These are phyloP conservation scores for Capsicum pubescens DNA, from an alignment of 257 asterid genomes.

Conservation along the genomic window DNA sequence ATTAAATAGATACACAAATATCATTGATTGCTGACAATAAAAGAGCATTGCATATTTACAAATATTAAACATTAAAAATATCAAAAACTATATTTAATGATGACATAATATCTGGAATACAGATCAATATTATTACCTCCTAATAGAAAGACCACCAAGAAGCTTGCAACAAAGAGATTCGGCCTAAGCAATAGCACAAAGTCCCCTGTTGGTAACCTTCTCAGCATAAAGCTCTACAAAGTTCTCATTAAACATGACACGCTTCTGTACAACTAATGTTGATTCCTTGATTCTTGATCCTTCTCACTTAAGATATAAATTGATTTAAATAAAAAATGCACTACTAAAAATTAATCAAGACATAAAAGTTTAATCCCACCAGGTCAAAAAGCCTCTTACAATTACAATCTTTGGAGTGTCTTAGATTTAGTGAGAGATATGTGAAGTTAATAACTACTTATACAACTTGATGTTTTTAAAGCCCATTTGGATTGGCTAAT, in stretches of 20 bases:
- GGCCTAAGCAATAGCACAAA: conserved; percentile 64
- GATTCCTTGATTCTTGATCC: conserved; percentile 71
- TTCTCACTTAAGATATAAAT: conserved; percentile 52
- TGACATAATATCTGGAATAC: background rate
- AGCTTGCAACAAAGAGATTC: conserved; percentile 66
- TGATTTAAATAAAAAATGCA: background rate
- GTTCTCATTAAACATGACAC: conserved; percentile 68
- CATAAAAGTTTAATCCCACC: background rate
- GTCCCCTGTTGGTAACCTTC: conserved; percentile 62
- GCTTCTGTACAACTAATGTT: conserved; percentile 66
- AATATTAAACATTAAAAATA: background rate
- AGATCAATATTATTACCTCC: conserved; percentile 41
- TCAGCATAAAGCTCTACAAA: conserved; percentile 48
- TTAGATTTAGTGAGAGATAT: background rate
- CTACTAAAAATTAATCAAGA: background rate
- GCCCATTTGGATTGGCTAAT: too few species aligned
- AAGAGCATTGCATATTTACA: background rate
- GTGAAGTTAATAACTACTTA: background rate
- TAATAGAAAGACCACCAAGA: conserved; percentile 62
- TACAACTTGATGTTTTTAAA: background rate
- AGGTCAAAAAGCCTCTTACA: background rate
- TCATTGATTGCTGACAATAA: background rate
- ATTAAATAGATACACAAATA: background rate
- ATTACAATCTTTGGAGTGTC: background rate
- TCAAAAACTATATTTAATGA: background rate